These are phyloP conservation scores for Leccinum pachyderme DNA, from an alignment of 1,284 basidiomycete species.

Conservation along the genomic window DNA sequence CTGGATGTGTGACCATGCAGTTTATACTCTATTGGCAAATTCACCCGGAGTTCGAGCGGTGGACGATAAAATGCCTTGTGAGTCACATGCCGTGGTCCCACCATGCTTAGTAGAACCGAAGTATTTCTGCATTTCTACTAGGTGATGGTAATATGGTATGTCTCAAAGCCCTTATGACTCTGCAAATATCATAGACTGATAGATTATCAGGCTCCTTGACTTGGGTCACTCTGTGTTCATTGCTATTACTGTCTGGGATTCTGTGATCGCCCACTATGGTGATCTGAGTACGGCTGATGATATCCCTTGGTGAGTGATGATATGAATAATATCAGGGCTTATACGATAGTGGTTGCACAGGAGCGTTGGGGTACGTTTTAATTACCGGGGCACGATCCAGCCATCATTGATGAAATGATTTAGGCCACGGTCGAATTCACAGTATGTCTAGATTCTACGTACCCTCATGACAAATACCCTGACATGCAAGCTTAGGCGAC, in stretches of 20 bases:
- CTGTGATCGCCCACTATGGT: slow-evolving; percentile 20
- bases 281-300: slow-evolving; percentile 5
- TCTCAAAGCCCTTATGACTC: not conserved
- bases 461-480: not conserved
- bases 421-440: slow-evolving; percentile 21
- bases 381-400: not conserved
- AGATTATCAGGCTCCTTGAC: slow-evolving; percentile 19
- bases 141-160: slow-evolving; percentile 24
- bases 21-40: slow-evolving; percentile 26
- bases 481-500: slow-evolving; percentile 16
- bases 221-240: slow-evolving; percentile 23
- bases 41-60: slow-evolving; percentile 10
- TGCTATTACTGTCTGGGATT: slow-evolving; percentile 23
- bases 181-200: not conserved
- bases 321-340: not conserved
- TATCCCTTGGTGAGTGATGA: slow-evolving; percentile 26
- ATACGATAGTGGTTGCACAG: slow-evolving; percentile 5
- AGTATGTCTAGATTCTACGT: slow-evolving; percentile 7
- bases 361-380: slow-evolving; percentile 25
- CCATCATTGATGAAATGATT: not conserved
- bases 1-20: slow-evolving; percentile 28
- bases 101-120: not conserved
- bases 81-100: not conserved
- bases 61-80: slow-evolving; percentile 20
- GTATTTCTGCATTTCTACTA: not conserved